Percentiles rank a stretch among this genome's conserved stretches.
Conservation (phyloP, 2,329 filamentous ascomycete genomes). For the Penicillium sp. region DNA sequence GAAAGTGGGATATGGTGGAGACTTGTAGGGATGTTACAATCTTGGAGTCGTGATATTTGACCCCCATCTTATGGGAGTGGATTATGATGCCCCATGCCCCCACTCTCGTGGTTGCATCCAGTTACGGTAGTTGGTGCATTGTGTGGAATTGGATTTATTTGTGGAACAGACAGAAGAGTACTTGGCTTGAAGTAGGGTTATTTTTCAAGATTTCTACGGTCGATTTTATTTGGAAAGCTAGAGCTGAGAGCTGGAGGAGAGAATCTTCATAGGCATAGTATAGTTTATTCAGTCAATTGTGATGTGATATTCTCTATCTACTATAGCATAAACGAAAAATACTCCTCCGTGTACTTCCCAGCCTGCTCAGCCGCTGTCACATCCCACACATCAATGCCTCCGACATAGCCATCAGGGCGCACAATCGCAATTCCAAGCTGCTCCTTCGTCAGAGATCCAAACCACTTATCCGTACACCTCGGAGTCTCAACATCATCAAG, state of each 20-base stretch:
- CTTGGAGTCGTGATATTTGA: not conserved
- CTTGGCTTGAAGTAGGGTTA: not conserved
- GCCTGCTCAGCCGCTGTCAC: conserved; percentile 33
- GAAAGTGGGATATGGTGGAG: not conserved
- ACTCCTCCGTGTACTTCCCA: conserved; percentile 47
- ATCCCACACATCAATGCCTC: conserved; percentile 51
- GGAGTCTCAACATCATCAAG: conserved; percentile 59
- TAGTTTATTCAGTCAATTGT: too few relatives aligned
- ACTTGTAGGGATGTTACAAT: not conserved
- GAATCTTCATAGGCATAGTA: too few relatives aligned
- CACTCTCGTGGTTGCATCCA: not conserved
- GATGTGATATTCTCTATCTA: too few relatives aligned
- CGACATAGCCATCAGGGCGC: conserved; percentile 69
- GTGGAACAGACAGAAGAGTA: not conserved
- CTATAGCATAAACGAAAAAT: conserved; percentile 37
- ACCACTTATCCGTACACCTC: conserved; percentile 64
- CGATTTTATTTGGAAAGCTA: too few relatives aligned
- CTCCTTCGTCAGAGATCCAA: conserved; percentile 53
- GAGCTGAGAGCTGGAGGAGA: too few relatives aligned
- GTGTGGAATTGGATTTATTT: too few relatives aligned
- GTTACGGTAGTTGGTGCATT: not conserved
- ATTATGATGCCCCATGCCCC: not conserved
- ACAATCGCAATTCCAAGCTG: conserved; percentile 64
- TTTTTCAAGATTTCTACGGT: too few relatives aligned
- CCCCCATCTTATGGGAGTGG: not conserved